Base-by-base conservation (phyloP, 2,329 filamentous ascomycete species). In the Ceratocystis lukuohia region DNA sequence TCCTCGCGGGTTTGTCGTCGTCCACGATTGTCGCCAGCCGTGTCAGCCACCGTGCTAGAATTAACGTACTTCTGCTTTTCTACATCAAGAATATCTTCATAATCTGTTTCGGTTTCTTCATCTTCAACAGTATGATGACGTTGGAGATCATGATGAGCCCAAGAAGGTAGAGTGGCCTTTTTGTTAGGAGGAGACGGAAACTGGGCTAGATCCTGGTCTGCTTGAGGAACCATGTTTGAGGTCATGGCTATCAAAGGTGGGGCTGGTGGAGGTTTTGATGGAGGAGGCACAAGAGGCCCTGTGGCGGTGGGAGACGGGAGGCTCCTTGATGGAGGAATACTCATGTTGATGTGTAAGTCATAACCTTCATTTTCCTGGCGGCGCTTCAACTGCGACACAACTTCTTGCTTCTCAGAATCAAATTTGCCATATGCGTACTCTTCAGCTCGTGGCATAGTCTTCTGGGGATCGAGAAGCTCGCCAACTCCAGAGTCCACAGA, bases 1-100 rank as follows among this genome's bases (percentile, higher is more conserved):
- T 96, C 90, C 74, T 93, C 91, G 64, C 92, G 83, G 2, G 91
- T 96, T 74, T 88, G 90, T 71, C 90, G 82, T 68, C 91, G 84
- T 7, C 91, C 93, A 69, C 92, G 83, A 64, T 84, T 78, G 12
- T 82, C 78, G 0, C 81, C 78, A 62, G 86, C 3, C 10, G 37
- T 41, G 3, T 41, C 37, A 41, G 37, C 4, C 12, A 10, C 5
- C 10, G 12, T 41, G 37, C 3, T 41, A 15, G 37, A 41, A 15
- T 15, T 15, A 8, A 1, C 12, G 10, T 4, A 15, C 10, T 15
- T 41, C 12, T 41, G 37, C 10, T 78, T 69, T 88, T 86, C 57
- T 87, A 87, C 84, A 69, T 89, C 87, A 12, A 90, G 76, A 45
- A 88, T 81, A 69, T 92, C 88, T 68, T 94, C 90, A 70, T 92